Conservation (phyloP, 148 eudicot species). For the Fagopyrum esculentum region DNA sequence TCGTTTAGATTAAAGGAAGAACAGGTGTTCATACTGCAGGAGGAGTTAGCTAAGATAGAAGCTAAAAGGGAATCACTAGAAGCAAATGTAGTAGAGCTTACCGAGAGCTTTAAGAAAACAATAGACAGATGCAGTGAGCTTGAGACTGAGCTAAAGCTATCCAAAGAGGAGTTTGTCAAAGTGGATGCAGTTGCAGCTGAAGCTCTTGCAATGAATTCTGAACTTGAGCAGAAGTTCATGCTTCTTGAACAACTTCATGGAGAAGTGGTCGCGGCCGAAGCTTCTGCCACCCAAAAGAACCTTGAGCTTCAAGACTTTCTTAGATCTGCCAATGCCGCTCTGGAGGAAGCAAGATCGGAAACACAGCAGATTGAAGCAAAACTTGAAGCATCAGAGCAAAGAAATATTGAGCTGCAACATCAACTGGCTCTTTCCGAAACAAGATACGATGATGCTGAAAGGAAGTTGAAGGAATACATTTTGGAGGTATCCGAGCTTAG, state of each 20-base stretch:
- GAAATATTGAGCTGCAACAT: neutral
- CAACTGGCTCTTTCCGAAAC: too few species aligned
- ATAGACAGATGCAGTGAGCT: slow-evolving; percentile 25
- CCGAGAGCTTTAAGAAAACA: slow-evolving; percentile 21
- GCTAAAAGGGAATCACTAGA: slow-evolving; percentile 32
- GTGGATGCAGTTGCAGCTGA: too few species aligned
- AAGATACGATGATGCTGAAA: slow-evolving; percentile 10
- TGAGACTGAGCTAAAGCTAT: slow-evolving; percentile 7
- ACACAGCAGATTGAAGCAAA: neutral
- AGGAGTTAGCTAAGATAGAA: slow-evolving; percentile 24
- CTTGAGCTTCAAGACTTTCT: slow-evolving; percentile 38
- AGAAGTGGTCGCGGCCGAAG: slow-evolving; percentile 18
- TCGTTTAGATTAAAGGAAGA: slow-evolving; percentile 10
- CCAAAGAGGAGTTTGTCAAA: too few species aligned
- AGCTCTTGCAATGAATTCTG: too few species aligned
- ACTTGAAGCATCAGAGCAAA: neutral
- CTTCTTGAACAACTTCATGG: slow-evolving; percentile 37
- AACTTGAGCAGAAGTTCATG: slow-evolving; percentile 45
- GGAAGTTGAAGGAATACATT: too few species aligned
- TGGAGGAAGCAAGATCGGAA: neutral
- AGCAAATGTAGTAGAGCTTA: slow-evolving; percentile 36
- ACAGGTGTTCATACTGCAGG: slow-evolving; percentile 22
- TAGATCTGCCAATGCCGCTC: slow-evolving; percentile 25
- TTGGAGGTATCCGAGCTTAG: too few species aligned
- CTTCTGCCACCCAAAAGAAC: slow-evolving; percentile 36